Conservation (phyloP, 2,329 filamentous ascomycete species). For the Fusarium sambucinum region DNA sequence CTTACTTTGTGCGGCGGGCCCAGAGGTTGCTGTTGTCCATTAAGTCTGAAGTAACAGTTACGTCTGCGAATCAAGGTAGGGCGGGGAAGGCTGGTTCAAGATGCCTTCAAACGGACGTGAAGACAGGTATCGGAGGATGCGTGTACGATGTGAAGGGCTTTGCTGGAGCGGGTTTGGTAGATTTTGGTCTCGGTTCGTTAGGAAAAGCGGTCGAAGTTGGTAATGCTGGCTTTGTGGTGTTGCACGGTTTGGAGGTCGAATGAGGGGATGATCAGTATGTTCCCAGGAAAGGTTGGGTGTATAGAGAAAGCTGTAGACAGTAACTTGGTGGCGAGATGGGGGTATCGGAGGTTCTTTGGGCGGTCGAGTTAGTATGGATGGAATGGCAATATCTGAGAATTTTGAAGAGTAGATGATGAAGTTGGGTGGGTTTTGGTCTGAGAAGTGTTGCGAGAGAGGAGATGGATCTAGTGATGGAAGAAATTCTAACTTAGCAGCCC, state of each 20-base stretch:
- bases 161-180: conserved; percentile 1
- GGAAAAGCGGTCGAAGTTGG: conserved; percentile 27
- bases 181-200: conserved; percentile 2
- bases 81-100: conserved; percentile 44
- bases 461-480: conserved; percentile 27
- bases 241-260: conserved; percentile 38
- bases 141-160: conserved; percentile 14
- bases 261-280: conserved; percentile 38
- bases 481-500: conserved; percentile 37
- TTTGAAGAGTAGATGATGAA: conserved; percentile 18
- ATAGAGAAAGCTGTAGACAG: conserved; percentile 10
- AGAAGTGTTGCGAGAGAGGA: conserved; percentile 36
- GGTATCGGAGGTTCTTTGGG: conserved; percentile 24
- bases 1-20: conserved; percentile 87
- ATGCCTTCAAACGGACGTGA: conserved; percentile 32
- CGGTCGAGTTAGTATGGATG: neutral
- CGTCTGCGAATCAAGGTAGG: conserved; percentile 41
- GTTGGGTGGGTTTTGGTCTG: conserved; percentile 34
- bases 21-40: conserved; percentile 73
- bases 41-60: conserved; percentile 53
- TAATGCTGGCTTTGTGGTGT: conserved; percentile 29
- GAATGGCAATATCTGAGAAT: conserved; percentile 3
- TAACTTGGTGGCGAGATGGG: neutral
- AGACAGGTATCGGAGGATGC: conserved; percentile 8
- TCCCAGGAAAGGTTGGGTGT: conserved; percentile 13